Percentiles rank a stretch among this genome's conserved stretches.
Conservation (phyloP, 2,329 filamentous ascomycete genomes). For the Trichoderma oligosporum region DNA sequence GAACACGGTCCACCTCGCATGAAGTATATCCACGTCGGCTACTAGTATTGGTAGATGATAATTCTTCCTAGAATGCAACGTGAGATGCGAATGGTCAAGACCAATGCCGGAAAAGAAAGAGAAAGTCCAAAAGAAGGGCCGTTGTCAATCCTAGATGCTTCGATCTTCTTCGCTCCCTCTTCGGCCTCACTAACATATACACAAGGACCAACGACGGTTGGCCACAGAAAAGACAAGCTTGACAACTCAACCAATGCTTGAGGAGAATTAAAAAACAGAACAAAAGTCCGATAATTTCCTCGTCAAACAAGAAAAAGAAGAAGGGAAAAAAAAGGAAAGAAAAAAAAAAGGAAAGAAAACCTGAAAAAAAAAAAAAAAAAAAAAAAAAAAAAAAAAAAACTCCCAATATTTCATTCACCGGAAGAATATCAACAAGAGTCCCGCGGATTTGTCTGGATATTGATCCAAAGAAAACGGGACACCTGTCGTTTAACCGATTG, state of each 20-base stretch:
- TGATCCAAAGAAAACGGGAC: not conserved
- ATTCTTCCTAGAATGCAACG: not conserved
- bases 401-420: not conserved
- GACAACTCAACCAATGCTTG: no score
- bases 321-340: no score
- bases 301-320: no score
- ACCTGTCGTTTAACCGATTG: not conserved
- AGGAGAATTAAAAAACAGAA: no score
- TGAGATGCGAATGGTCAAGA: not conserved
- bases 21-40: not conserved
- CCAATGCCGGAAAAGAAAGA: conserved; percentile 1
- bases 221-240: no score
- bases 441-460: not conserved
- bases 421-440: not conserved
- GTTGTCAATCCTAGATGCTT: not conserved
- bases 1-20: not conserved
- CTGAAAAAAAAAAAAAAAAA: no score
- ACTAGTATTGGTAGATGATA: not conserved
- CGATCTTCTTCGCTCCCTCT: not conserved
- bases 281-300: no score
- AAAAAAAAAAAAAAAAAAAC: no score
- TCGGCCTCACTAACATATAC: no score
- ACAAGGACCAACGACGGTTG: no score
- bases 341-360: no score
- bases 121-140: not conserved